phyloP scores from a whole-genome alignment of 768 basidiomycete species.

The Lenzites betulinus region DNA sequence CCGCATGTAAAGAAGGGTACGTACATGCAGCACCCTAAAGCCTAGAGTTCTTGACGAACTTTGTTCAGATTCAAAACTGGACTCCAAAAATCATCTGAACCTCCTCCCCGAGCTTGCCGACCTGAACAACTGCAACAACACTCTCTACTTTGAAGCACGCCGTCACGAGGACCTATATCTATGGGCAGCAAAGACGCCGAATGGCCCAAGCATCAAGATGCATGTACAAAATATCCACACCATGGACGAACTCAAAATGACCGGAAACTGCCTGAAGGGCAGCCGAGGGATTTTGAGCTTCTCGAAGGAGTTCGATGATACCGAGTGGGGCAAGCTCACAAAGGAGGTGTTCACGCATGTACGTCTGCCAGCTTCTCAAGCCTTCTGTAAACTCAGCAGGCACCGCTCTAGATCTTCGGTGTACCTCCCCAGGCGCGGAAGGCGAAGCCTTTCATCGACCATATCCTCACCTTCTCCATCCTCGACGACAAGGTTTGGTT shows the following conservation, averaged over 20 bases:
- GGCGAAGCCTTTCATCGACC: constrained; percentile 97
- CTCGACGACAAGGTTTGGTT: constrained; percentile 99
- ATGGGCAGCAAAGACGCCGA: constrained; percentile 96
- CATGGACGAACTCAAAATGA: constrained; percentile 99
- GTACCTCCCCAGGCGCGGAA: constrained; percentile 89
- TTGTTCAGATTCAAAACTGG: constrained; percentile 88
- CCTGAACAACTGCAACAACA: constrained; percentile 96
- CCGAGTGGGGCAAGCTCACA: constrained; percentile 80
- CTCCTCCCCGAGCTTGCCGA: constrained; percentile 96
- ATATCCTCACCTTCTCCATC: constrained; percentile 94
- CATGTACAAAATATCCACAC: constrained; percentile 99
- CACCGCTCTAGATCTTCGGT: constrained; percentile 76
- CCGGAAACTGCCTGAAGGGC: constrained; percentile 97
- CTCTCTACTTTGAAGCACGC: constrained; percentile 95
- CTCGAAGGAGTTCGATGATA: constrained; percentile 86
- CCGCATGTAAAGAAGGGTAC: constrained; percentile 97
- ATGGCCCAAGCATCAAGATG: constrained; percentile 95
- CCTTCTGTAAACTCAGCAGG: background rate
- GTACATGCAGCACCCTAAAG: constrained; percentile 21
- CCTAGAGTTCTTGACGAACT: background rate
- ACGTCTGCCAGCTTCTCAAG: constrained; percentile 33
- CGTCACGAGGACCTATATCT: constrained; percentile 94
- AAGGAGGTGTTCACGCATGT: constrained; percentile 96
- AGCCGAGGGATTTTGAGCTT: constrained; percentile 91
- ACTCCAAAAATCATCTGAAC: constrained; percentile 92